phyloP scores from a whole-genome alignment of 2,329 filamentous ascomycete species.

The Colletotrichum sp. region DNA sequence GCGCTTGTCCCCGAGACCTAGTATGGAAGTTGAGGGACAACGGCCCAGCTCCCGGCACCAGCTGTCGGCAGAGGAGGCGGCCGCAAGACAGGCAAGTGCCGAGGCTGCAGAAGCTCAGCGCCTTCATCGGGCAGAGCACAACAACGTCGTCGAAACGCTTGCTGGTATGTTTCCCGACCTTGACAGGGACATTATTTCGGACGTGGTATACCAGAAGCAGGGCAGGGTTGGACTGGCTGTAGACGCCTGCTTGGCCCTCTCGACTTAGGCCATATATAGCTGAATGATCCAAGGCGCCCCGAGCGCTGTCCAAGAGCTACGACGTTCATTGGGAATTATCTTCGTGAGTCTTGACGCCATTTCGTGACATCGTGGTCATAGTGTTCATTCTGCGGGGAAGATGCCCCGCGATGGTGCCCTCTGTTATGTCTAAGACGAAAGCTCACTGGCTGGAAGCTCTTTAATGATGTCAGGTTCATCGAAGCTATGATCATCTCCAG shows the following conservation, averaged over 20 bases:
- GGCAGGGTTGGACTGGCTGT: constrained; percentile 89
- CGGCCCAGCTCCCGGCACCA: constrained; percentile 30
- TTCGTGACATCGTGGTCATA: not conserved
- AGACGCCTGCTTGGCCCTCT: constrained; percentile 80
- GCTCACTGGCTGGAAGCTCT: not conserved
- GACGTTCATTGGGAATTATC: rapidly evolving
- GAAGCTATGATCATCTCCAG: not conserved
- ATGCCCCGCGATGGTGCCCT: not conserved
- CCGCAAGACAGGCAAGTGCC: constrained; percentile 87
- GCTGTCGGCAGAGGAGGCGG: constrained; percentile 82
- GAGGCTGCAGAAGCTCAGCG: constrained; percentile 87
- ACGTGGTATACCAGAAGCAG: constrained; percentile 95
- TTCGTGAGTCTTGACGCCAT: not conserved
- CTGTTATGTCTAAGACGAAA: rapidly evolving
- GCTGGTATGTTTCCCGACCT: constrained; percentile 97
- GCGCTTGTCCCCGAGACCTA: constrained; percentile 34
- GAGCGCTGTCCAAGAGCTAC: not conserved
- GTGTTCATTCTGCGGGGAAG: not conserved
- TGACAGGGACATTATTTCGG: constrained; percentile 92
- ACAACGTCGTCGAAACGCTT: constrained; percentile 90
- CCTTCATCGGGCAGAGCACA: constrained; percentile 83
- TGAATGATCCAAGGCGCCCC: not conserved
- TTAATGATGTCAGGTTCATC: not conserved
- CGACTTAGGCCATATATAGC: constrained; percentile 34
- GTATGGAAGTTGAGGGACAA: constrained; percentile 27